Percentiles rank a stretch among this genome's conserved stretches.
phyloP scores from a whole-genome alignment of 768 basidiomycete species.

The Rubroboletus satanas region DNA sequence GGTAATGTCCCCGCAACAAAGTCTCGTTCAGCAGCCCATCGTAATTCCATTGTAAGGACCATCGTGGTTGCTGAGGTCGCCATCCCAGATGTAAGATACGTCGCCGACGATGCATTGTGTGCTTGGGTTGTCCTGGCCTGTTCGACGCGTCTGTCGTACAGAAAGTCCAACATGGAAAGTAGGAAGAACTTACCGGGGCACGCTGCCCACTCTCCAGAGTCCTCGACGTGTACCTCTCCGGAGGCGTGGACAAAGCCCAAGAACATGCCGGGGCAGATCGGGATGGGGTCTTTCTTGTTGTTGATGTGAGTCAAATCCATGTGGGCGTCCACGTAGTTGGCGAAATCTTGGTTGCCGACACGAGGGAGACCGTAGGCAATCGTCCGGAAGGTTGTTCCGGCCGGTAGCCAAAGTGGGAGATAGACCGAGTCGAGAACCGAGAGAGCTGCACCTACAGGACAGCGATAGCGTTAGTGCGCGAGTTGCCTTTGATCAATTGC shows the following conservation, averaged over 20 bases:
- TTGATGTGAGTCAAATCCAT: conserved; percentile 50
- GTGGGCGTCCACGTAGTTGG: conserved; percentile 49
- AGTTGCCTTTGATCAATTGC: background rate
- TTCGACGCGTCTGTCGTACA: background rate
- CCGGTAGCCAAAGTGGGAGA: conserved; percentile 37
- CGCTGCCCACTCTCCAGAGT: conserved; percentile 45
- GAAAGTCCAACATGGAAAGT: background rate
- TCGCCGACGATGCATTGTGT: conserved; percentile 23
- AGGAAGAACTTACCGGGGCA: conserved; percentile 43
- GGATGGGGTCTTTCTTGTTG: conserved; percentile 43
- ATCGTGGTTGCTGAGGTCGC: conserved; percentile 43
- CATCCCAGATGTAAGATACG: conserved; percentile 40
- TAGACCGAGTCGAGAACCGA: conserved; percentile 39
- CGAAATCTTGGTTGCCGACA: conserved; percentile 58
- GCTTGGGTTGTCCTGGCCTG: conserved; percentile 58
- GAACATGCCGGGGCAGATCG: conserved; percentile 33
- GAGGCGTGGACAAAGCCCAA: conserved; percentile 39
- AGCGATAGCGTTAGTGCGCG: background rate
- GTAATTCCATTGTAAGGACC: conserved; percentile 34
- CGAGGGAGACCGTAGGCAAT: conserved; percentile 36
- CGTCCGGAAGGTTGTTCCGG: conserved; percentile 30
- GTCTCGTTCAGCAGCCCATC: conserved; percentile 24
- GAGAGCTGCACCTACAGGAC: conserved; percentile 33
- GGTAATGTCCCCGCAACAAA: background rate
- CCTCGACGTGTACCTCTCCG: conserved; percentile 44